phyloP scores from a whole-genome alignment of 169 alveolate species.

The Cyclospora cayetanensis region DNA sequence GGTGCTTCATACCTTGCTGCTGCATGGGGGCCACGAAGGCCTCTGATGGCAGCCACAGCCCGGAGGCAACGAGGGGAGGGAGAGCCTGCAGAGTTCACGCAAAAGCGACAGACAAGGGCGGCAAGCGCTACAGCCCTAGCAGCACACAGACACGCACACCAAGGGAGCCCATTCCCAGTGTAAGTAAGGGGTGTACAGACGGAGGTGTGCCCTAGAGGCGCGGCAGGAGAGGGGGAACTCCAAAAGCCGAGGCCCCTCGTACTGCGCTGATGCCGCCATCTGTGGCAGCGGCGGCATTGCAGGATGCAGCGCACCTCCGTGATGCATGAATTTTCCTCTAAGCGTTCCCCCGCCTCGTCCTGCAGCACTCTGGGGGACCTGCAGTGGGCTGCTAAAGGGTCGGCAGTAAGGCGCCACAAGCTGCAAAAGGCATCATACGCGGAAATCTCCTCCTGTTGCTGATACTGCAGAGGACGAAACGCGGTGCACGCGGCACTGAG shows the following conservation, averaged over 20 bases:
- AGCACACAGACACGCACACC: too few relatives aligned
- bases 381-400: conserved; percentile 19
- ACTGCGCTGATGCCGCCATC: too few relatives aligned
- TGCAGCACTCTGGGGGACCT: conserved; percentile 28
- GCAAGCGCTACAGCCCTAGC: too few relatives aligned
- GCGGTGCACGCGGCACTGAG: conserved; percentile 24
- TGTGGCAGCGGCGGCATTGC: too few relatives aligned
- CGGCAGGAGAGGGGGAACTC: too few relatives aligned
- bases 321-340: too few relatives aligned
- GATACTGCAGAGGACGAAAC: conserved; percentile 30
- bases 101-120: not conserved
- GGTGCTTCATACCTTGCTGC: not conserved
- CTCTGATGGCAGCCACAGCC: conserved; percentile 28
- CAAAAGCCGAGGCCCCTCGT: too few relatives aligned
- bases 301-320: too few relatives aligned
- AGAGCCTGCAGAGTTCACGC: conserved; percentile 23
- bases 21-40: conserved; percentile 31
- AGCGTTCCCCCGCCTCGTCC: not conserved
- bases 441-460: conserved; percentile 20
- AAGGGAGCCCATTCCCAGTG: too few relatives aligned
- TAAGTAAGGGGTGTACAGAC: too few relatives aligned
- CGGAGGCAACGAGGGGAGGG: conserved; percentile 27
- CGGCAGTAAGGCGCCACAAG: conserved; percentile 25
- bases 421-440: not conserved
- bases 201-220: too few relatives aligned